A percentile compares a stretch with the other conserved stretches of the same genome.
phyloP scores from a whole-genome alignment of 192 early-diverging fungal genomes.

The Physocladia obscura region DNA sequence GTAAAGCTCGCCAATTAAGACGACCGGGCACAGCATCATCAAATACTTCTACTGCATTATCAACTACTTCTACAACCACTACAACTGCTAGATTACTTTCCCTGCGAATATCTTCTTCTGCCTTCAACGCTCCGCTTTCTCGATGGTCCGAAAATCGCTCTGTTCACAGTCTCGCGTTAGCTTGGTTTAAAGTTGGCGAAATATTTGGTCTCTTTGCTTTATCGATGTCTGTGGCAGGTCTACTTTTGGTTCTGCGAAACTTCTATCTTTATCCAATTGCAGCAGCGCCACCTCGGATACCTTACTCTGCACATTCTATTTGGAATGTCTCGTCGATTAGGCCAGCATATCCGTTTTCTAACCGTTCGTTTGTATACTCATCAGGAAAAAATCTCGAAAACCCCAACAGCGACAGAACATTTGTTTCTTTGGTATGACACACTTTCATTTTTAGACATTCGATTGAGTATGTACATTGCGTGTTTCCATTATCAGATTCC shows the following conservation, averaged over 20 bases:
- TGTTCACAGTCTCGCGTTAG: too few relatives aligned
- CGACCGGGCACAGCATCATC: too few relatives aligned
- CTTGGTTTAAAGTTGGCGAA: too few relatives aligned
- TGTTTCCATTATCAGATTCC: constrained; percentile 56
- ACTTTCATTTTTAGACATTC: not conserved
- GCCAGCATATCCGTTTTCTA: too few relatives aligned
- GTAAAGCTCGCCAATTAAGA: too few relatives aligned
- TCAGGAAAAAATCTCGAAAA: constrained; percentile 16
- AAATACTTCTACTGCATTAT: too few relatives aligned
- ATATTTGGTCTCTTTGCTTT: too few relatives aligned
- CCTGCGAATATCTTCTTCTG: too few relatives aligned
- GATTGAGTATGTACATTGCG: not conserved
- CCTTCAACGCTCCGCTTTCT: not conserved
- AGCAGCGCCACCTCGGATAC: not conserved
- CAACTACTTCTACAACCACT: too few relatives aligned
- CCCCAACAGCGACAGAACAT: constrained; percentile 41
- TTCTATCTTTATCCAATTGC: not conserved
- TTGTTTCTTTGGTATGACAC: constrained; percentile 64
- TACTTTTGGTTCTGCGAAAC: not conserved
- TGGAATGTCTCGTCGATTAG: too few relatives aligned
- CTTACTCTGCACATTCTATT: not conserved
- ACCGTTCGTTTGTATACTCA: constrained; percentile 27
- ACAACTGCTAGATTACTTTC: too few relatives aligned
- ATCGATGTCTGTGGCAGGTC: not conserved
- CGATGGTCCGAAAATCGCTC: not conserved